Conservation (phyloP, 2,329 filamentous ascomycete genomes). For the Cercospora canescens region DNA sequence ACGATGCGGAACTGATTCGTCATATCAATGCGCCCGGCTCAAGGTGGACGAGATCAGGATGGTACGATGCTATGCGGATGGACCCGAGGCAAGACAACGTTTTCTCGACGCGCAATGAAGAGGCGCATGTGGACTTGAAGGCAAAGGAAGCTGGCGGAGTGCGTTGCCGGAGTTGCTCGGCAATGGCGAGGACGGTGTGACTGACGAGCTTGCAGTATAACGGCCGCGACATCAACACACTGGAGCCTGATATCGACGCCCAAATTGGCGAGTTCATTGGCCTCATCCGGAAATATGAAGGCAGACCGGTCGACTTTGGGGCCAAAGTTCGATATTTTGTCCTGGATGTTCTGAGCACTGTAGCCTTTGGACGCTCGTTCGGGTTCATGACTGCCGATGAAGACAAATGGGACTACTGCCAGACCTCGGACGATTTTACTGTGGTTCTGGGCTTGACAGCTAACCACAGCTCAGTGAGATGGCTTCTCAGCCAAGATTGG, state of each 20-base stretch:
- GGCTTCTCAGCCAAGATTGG: slow-evolving; percentile 24
- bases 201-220: slow-evolving; percentile 47
- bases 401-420: slow-evolving; percentile 41
- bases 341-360: slow-evolving; percentile 56
- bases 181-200: slow-evolving; percentile 2
- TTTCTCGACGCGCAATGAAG: slow-evolving; percentile 53
- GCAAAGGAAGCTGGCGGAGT: slow-evolving; percentile 56
- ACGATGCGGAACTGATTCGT: slow-evolving; percentile 50
- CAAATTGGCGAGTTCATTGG: slow-evolving; percentile 49
- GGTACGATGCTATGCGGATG: slow-evolving; percentile 54
- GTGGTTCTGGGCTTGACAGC: slow-evolving; percentile 26
- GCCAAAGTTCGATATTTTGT: slow-evolving; percentile 56
- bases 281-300: slow-evolving; percentile 45
- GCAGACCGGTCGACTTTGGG: slow-evolving; percentile 46
- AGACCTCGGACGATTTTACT: slow-evolving; percentile 25
- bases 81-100: slow-evolving; percentile 57
- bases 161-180: slow-evolving; percentile 23
- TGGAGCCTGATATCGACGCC: slow-evolving; percentile 53
- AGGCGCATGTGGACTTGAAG: slow-evolving; percentile 47
- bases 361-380: slow-evolving; percentile 55
- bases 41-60: slow-evolving; percentile 36
- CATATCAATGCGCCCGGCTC: slow-evolving; percentile 44
- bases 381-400: slow-evolving; percentile 53
- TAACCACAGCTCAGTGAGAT: slow-evolving; percentile 28
- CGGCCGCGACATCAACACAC: slow-evolving; percentile 54